Evolutionary conservation across 352 stramenopile species (phyloP).

Genomic region (Phytophthora hybrid): DNA sequence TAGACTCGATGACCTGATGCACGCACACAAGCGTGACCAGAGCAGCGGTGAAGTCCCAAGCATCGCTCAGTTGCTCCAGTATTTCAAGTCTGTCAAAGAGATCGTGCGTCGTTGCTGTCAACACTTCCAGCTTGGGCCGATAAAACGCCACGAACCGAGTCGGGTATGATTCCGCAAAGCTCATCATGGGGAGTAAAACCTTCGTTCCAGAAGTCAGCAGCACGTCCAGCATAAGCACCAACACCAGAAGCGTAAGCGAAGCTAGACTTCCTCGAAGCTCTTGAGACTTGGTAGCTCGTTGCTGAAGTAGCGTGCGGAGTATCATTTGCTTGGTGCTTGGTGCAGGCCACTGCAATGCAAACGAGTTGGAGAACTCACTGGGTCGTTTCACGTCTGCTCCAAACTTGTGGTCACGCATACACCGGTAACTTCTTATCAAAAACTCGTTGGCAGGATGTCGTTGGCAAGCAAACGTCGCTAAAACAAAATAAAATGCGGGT

Average conservation of each 20-base stretch:
- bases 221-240: constrained; percentile 13
- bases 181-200: constrained; percentile 14
- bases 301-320: constrained; percentile 4
- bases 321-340: neutral
- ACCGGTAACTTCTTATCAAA: too few species aligned
- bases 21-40: constrained; percentile 43
- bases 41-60: constrained; percentile 44
- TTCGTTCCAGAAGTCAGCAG: constrained; percentile 8
- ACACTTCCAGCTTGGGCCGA: constrained; percentile 35
- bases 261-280: neutral
- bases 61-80: constrained; percentile 38
- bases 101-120: constrained; percentile 8
- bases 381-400: neutral
- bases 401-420: neutral
- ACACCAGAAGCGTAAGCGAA: constrained; percentile 1
- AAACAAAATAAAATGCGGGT: too few species aligned
- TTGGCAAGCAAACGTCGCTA: too few species aligned
- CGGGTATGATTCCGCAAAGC: constrained; percentile 36
- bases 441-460: too few species aligned
- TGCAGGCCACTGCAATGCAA: neutral
- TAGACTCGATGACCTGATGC: constrained; percentile 47
- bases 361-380: neutral
- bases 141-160: constrained; percentile 46
- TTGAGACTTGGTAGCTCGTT: too few species aligned
- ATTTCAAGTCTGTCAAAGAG: constrained; percentile 26